Evolutionary conservation across 495 filamentous ascomycete species (phyloP).

Genomic region (Astrothelium subdiscretum): DNA sequence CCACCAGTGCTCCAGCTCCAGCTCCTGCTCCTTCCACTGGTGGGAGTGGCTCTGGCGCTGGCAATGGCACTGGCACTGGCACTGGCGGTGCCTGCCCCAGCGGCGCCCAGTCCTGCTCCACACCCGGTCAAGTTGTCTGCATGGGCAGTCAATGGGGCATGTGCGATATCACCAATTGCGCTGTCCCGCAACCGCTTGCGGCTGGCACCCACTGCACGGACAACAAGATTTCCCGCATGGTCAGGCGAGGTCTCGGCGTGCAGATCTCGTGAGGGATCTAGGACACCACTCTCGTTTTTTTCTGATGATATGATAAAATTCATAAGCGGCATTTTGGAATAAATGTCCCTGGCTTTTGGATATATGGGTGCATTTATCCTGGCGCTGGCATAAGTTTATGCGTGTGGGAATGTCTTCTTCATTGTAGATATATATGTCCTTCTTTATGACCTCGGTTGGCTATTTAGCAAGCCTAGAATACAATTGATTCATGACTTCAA

Average conservation of each 20-base stretch:
- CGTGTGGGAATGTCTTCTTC: background rate
- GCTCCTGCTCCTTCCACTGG: background rate
- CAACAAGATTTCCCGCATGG: conserved; percentile 13
- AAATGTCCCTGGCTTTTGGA: background rate
- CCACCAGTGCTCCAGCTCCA: background rate
- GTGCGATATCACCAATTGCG: conserved; percentile 23
- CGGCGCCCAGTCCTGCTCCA: conserved; percentile 19
- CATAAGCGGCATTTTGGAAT: background rate
- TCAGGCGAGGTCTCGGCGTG: background rate
- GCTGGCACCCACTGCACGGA: conserved; percentile 23
- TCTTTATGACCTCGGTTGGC: background rate
- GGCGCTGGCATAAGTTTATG: background rate
- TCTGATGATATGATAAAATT: background rate
- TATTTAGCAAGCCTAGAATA: background rate
- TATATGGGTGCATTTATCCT: background rate
- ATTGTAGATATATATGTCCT: conserved; percentile 3
- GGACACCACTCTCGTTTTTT: too few species aligned
- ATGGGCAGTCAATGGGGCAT: conserved; percentile 24
- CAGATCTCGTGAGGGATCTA: background rate
- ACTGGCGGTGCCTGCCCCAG: conserved; percentile 9
- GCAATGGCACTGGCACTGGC: background rate
- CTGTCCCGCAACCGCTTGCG: conserved; percentile 21
- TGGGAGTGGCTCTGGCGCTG: conserved; percentile 1
- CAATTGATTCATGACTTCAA: background rate
- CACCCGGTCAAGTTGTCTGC: conserved; percentile 25